Evolutionary conservation across 768 basidiomycete genomes (phyloP), one percentile per base, ranked within the genome.

Genomic region (Trichaptum fuscoviolaceum): DNA sequence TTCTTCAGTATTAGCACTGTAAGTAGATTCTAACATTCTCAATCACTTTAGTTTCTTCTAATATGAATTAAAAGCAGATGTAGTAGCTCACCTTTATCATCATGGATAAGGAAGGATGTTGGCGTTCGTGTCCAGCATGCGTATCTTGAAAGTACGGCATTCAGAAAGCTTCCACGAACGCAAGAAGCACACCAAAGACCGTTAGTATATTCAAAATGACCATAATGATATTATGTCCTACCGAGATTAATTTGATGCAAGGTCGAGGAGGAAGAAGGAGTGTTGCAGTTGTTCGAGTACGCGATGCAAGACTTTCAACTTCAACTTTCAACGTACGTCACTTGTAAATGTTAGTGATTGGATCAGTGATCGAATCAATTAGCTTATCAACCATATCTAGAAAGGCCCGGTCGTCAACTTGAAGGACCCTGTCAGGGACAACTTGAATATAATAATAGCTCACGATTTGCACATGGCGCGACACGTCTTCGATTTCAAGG

Each of bases 1-100:
- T 99, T 99, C 86, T 99, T 99, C 73, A 99, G 84, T 96, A 99
- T 99, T 81, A 99, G 97, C 73, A 99, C 78, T 58, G 98, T 83
- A 30, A 2, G 30, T 30, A 8, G 8, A 8, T 8, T 30, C 30
- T 30, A 3, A 30, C 8, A 30, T 30, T 30, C 30, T 30, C 8
- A 30, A 30, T 30, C 30, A 30, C 4, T 8, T 3, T 30, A 3
- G 2, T 30, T 2, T 30, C 2, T 8, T 30, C 30, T 30, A 30
- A 30, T 2, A 30, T 30, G 30, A 2, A 30, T 8, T 30, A 8
- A 30, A 30, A 30, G 30, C 8, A 8, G 2, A 30, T 30, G 30
- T 30, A 30, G 4, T 8, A 8, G 2, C 30, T 30, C 8, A 3
- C 30, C 30, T 2, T 30, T 3, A 30, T 30, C 8, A 30, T 30